Conservation (phyloP, 345 rosid species). For the Eucalyptus grandis region DNA sequence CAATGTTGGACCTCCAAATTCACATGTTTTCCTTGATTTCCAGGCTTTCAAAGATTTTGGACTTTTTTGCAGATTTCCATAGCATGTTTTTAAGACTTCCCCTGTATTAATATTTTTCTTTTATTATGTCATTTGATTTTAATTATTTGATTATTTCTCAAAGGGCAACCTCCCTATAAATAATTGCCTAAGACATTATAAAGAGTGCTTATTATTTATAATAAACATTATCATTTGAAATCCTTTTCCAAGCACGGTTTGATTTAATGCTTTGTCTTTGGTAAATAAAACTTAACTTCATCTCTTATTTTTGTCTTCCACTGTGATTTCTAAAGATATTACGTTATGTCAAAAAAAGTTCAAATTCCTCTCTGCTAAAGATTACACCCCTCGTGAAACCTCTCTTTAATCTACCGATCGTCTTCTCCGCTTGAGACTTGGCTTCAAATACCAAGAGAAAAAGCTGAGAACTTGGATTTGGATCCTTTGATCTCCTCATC, state of each 20-base stretch:
- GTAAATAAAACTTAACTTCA: neutral
- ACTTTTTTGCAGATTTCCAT: neutral
- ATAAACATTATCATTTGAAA: neutral
- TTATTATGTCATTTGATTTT: no score
- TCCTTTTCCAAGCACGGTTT: neutral
- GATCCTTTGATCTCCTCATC: neutral
- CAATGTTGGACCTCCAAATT: neutral
- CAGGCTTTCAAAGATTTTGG: no score
- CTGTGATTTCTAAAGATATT: neutral
- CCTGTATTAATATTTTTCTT: no score
- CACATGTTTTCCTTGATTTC: no score
- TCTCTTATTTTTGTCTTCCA: neutral
- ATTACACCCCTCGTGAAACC: neutral
- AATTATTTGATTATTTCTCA: no score
- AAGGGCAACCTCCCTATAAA: neutral
- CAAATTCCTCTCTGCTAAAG: neutral
- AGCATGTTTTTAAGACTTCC: neutral
- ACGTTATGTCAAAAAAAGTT: neutral
- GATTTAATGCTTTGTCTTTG: neutral
- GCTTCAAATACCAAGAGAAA: neutral
- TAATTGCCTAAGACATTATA: accelerated
- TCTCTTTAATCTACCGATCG: neutral
- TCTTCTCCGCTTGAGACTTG: neutral
- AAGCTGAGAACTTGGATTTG: neutral
- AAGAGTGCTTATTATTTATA: no score